A percentile compares a stretch with the other conserved stretches of the same genome.
phyloP scores from a whole-genome alignment of 106 monocot genomes.

The Acanthochlamys bracteata region DNA sequence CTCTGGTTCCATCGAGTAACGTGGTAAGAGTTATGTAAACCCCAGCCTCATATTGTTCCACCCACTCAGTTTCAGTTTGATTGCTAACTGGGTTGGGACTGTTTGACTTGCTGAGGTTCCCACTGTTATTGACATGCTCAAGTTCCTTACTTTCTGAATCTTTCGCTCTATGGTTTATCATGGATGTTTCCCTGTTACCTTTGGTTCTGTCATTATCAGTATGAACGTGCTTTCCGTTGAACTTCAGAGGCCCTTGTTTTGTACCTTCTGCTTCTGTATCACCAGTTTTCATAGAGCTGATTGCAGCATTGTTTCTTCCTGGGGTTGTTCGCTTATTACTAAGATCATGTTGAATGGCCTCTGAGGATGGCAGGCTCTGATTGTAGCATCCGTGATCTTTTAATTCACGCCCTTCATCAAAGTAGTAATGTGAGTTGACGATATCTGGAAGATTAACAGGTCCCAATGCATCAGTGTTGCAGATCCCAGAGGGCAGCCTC shows the following conservation, averaged over 20 bases:
- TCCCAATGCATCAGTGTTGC: constrained; percentile 18
- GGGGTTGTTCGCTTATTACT: not conserved
- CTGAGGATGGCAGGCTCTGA: constrained; percentile 8
- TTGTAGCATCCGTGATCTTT: constrained; percentile 12
- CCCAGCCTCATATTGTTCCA: constrained; percentile 93
- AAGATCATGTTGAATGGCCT: constrained; percentile 18
- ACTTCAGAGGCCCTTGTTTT: not conserved
- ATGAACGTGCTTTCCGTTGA: constrained; percentile 7
- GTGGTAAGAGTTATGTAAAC: constrained; percentile 89
- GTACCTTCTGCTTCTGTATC: too few species aligned
- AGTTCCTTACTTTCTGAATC: constrained; percentile 18
- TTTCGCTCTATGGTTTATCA: constrained; percentile 16
- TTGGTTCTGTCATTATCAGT: constrained; percentile 3
- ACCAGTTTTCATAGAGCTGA: too few species aligned
- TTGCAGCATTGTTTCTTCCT: too few species aligned
- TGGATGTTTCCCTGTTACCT: constrained; percentile 12
- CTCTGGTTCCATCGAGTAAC: constrained; percentile 80
- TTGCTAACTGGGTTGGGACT: constrained; percentile 22
- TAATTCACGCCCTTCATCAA: constrained; percentile 12
- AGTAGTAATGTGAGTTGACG: constrained; percentile 6
- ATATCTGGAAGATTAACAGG: constrained; percentile 26
- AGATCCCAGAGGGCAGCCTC: constrained; percentile 32
- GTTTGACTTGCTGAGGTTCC: constrained; percentile 21
- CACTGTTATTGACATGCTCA: constrained; percentile 22
- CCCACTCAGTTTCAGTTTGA: constrained; percentile 81